Percentiles rank a stretch among this genome's conserved stretches.
These are phyloP conservation scores for Phylloporus sp. DNA, from an alignment of 768 basidiomycete genomes.

Conservation along the genomic window DNA sequence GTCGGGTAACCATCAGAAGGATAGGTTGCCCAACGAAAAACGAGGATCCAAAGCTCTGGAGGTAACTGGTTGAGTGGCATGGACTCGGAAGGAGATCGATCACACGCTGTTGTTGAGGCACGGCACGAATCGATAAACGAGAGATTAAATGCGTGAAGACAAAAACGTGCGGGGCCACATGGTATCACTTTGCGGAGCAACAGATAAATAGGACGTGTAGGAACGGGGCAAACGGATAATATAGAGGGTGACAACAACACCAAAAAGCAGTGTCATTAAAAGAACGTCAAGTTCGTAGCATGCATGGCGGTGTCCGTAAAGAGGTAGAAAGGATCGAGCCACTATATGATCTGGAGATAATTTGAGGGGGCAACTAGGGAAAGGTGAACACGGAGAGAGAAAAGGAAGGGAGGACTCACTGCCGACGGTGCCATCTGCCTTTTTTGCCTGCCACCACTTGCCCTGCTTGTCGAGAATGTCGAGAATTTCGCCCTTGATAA, in stretches of 20 bases:
- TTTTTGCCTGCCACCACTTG: slow-evolving; percentile 90
- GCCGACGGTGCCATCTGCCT: slow-evolving; percentile 68
- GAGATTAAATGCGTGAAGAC: slow-evolving; percentile 8
- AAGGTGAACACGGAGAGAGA: slow-evolving; percentile 5
- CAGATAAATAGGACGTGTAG: slow-evolving; percentile 25
- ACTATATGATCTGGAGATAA: slow-evolving; percentile 74
- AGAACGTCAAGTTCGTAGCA: slow-evolving; percentile 30
- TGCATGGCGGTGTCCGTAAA: slow-evolving; percentile 25
- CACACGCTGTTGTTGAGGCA: slow-evolving; percentile 6
- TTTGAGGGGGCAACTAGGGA: slow-evolving; percentile 75
- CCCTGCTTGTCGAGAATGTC: slow-evolving; percentile 91
- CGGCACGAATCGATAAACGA: background rate
- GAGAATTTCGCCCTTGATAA: slow-evolving; percentile 85
- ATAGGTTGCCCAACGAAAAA: slow-evolving; percentile 43
- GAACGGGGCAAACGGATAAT: slow-evolving; percentile 24
- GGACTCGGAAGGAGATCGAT: no score
- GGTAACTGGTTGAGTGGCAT: slow-evolving; percentile 34
- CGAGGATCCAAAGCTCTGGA: slow-evolving; percentile 50
- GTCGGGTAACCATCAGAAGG: slow-evolving; percentile 25
- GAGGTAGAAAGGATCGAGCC: slow-evolving; percentile 13
- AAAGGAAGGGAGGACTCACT: slow-evolving; percentile 48
- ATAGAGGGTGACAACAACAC: slow-evolving; percentile 29
- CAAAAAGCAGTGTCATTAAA: slow-evolving; percentile 23
- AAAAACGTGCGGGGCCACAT: slow-evolving; percentile 20
- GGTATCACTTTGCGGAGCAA: slow-evolving; percentile 30